These are phyloP conservation scores for Aphanomyces astaci DNA, from an alignment of 352 stramenopile genomes.

Conservation along the genomic window DNA sequence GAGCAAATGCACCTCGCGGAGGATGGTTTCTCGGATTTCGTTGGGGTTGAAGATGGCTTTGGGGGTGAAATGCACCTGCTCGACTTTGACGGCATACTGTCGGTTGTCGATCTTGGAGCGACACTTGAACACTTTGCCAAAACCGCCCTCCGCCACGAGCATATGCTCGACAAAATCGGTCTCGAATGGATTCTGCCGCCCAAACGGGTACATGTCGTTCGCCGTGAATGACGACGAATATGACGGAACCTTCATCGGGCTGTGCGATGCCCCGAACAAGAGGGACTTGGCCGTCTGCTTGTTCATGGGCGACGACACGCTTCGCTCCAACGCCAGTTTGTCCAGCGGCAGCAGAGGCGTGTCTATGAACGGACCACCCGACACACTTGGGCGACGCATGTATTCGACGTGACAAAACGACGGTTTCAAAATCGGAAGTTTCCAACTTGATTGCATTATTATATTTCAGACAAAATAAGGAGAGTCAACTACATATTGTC, in stretches of 20 bases:
- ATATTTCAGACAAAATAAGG: too few species aligned
- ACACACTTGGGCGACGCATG: constrained; percentile 5
- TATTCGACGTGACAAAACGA: too few species aligned
- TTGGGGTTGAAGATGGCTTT: constrained; percentile 68
- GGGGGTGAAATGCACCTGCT: constrained; percentile 79
- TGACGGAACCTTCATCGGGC: background rate
- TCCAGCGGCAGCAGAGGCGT: background rate
- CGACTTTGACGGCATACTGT: constrained; percentile 72
- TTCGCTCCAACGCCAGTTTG: constrained; percentile 36
- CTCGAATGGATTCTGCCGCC: constrained; percentile 64
- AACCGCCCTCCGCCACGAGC: constrained; percentile 60
- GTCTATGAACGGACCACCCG: background rate
- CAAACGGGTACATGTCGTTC: constrained; percentile 33
- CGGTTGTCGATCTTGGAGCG: constrained; percentile 56
- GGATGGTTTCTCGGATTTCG: constrained; percentile 85
- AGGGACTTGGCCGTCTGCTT: constrained; percentile 9
- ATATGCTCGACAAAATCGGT: constrained; percentile 66
- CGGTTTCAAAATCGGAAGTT: too few species aligned
- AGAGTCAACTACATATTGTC: too few species aligned
- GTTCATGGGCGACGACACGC: constrained; percentile 43
- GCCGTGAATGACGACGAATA: background rate
- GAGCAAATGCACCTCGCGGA: constrained; percentile 89
- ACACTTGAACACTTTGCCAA: constrained; percentile 74
- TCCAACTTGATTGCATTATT: too few species aligned
- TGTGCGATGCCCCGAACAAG: background rate